Percentiles rank a stretch among this genome's conserved stretches.
Evolutionary conservation across 164 flowering plant species (phyloP).

Genomic region (Vitis rotundifolia): DNA sequence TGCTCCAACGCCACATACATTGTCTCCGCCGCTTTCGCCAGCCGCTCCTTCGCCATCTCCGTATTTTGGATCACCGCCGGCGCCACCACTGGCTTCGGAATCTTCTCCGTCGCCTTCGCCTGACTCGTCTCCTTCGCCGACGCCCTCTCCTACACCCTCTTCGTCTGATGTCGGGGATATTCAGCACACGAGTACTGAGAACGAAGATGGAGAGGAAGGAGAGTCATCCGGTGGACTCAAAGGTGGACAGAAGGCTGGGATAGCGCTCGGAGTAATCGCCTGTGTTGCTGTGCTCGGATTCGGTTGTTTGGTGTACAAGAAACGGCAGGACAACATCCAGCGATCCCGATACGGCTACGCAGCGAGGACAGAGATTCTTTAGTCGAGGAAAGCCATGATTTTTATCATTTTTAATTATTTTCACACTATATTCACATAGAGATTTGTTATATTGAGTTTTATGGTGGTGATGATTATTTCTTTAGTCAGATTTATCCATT

Average conservation of each 20-base stretch:
- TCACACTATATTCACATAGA: too few relatives aligned
- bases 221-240: slow-evolving; percentile 26
- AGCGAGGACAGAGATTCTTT: slow-evolving; percentile 33
- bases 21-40: slow-evolving; percentile 11
- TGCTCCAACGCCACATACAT: slow-evolving; percentile 11
- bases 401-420: not conserved
- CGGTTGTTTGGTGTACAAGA: slow-evolving; percentile 33
- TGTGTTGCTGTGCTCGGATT: slow-evolving; percentile 20
- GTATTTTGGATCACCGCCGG: not conserved
- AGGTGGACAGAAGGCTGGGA: slow-evolving; percentile 30
- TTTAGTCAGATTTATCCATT: too few relatives aligned
- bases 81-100: not conserved
- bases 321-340: slow-evolving; percentile 30
- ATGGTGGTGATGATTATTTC: too few relatives aligned
- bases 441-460: too few relatives aligned
- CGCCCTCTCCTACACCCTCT: slow-evolving; percentile 7
- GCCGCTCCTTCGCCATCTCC: slow-evolving; percentile 15
- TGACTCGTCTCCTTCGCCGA: slow-evolving; percentile 14
- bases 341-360: slow-evolving; percentile 32
- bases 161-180: slow-evolving; percentile 9
- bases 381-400: not conserved
- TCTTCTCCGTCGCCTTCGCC: slow-evolving; percentile 14
- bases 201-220: not conserved
- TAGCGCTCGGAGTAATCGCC: slow-evolving; percentile 26
- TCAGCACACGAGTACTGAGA: slow-evolving; percentile 12